A percentile compares a stretch with the other conserved stretches of the same genome.
phyloP scores from a whole-genome alignment of 345 rosid species.

The Populus ilicifolia region DNA sequence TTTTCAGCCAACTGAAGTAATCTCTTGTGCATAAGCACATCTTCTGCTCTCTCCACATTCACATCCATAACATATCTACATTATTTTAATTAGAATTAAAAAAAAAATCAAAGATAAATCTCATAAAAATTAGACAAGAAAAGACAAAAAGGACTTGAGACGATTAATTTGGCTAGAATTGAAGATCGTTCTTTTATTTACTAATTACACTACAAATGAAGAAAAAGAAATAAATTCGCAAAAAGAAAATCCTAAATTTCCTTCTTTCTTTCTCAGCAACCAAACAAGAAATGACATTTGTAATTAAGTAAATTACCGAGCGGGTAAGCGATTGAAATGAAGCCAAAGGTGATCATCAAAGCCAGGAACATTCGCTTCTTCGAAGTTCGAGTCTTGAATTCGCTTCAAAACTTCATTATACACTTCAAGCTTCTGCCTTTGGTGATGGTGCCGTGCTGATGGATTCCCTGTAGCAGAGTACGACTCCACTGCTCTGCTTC shows the following conservation, averaged over 20 bases:
- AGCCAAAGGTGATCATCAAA: slow-evolving; percentile 96
- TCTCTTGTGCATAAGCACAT: slow-evolving; percentile 79
- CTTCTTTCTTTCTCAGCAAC: slow-evolving; percentile 8
- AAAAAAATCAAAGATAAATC: background rate
- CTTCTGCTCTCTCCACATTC: slow-evolving; percentile 96
- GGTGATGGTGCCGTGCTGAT: slow-evolving; percentile 33
- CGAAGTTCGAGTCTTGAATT: slow-evolving; percentile 62
- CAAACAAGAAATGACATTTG: slow-evolving; percentile 7
- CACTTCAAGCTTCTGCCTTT: slow-evolving; percentile 78
- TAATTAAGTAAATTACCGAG: slow-evolving; percentile 45
- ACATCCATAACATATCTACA: slow-evolving; percentile 88
- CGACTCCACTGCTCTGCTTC: slow-evolving; percentile 68
- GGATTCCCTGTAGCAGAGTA: slow-evolving; percentile 46
- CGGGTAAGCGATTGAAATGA: slow-evolving; percentile 96
- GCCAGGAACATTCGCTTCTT: slow-evolving; percentile 64
- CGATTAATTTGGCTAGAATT: background rate
- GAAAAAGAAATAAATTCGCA: background rate
- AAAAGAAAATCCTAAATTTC: background rate
- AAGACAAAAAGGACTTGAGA: background rate
- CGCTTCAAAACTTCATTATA: slow-evolving; percentile 73
- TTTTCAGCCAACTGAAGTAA: slow-evolving; percentile 70
- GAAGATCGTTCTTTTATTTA: background rate
- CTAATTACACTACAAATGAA: background rate
- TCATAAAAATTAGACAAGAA: background rate
- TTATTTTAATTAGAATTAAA: background rate